These are phyloP conservation scores for Mycena haematopus DNA, from an alignment of 768 basidiomycete species.

Conservation along the genomic window DNA sequence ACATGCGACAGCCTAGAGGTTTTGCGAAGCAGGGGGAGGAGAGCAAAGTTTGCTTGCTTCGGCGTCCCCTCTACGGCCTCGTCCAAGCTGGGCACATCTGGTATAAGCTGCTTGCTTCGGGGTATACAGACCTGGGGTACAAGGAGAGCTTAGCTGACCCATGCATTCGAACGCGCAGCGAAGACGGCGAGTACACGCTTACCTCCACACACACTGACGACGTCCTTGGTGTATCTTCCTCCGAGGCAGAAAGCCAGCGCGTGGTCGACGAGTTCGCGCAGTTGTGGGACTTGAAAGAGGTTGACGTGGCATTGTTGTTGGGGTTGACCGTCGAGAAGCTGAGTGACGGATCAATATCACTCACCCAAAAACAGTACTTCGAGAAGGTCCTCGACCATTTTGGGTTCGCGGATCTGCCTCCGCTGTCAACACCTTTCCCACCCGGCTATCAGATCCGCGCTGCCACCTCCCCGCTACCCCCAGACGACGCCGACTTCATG, in stretches of 20 bases:
- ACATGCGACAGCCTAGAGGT: slow-evolving; percentile 12
- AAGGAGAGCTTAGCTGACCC: slow-evolving; percentile 4
- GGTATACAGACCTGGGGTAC: slow-evolving; percentile 9
- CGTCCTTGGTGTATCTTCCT: background rate
- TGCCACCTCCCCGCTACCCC: background rate
- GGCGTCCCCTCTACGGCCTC: slow-evolving; percentile 6
- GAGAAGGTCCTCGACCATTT: slow-evolving; percentile 2
- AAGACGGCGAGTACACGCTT: slow-evolving; percentile 8
- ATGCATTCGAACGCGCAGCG: background rate
- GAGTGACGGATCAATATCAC: background rate
- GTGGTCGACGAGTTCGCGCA: slow-evolving; percentile 8
- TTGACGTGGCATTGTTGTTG: background rate
- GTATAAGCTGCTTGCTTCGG: background rate
- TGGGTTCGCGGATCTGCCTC: slow-evolving; percentile 3
- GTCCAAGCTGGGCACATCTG: slow-evolving; percentile 9
- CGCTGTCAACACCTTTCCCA: background rate
- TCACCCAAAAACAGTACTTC: slow-evolving; percentile 4
- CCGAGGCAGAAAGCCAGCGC: slow-evolving; percentile 1
- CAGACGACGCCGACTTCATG: background rate
- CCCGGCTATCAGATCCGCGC: slow-evolving; percentile 1
- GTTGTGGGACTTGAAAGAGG: slow-evolving; percentile 17
- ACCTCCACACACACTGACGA: slow-evolving; percentile 14
- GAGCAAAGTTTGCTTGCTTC: slow-evolving; percentile 12
- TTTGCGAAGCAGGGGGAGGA: slow-evolving; percentile 20
- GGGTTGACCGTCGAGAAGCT: background rate